Base-by-base conservation (phyloP, 331 rosid species). In the Rosa hybrid region DNA sequence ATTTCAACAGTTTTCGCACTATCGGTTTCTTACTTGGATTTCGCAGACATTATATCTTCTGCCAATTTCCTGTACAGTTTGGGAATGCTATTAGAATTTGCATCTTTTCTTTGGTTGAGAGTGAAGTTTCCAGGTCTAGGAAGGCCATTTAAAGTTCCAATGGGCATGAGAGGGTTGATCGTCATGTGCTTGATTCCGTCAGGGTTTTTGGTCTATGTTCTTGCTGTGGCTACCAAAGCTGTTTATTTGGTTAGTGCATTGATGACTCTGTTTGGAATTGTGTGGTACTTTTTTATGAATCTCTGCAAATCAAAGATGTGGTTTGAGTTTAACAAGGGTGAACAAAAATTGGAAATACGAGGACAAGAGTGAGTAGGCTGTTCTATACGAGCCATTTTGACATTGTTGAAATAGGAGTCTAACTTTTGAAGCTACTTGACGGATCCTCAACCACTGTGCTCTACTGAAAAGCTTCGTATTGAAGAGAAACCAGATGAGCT, bases 61-160 rank as follows among this genome's bases (percentile, higher is more conserved):
- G 86, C 86, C 0, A 88, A 88, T 78, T 88, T 88, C 80, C 53
- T 88, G 60, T 88, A 88, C 53, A 78, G 88, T 41, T 50, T 87
- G 71, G 85, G 91, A 42, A 85, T 87, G 91, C 46, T 85, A 3
- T 74, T 88, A 44, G 91, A 88, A 20, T 85, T 88, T 69, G 75
- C 91, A 3, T 78, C 91, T n/a, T 88, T 81, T 23, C 16, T 88
- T 27, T 83, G 91, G 89, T 20, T 88, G 72, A 50, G 89, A 10
- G 69, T 79, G 68, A 85, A 85, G 83, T 38, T 65, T 1, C 81
- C 89, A 5, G 30, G 16, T 17, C n/a, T 83, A 38, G 80, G 81
- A 50, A 78, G 91, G 69, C 89, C 91, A 0, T 88, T 38, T 46
- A 60, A 57, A 56, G 84, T 88, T 21, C 91, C 91, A 12, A 10